Conservation (phyloP, 352 stramenopile species). For the Pythium phragmiticola region DNA sequence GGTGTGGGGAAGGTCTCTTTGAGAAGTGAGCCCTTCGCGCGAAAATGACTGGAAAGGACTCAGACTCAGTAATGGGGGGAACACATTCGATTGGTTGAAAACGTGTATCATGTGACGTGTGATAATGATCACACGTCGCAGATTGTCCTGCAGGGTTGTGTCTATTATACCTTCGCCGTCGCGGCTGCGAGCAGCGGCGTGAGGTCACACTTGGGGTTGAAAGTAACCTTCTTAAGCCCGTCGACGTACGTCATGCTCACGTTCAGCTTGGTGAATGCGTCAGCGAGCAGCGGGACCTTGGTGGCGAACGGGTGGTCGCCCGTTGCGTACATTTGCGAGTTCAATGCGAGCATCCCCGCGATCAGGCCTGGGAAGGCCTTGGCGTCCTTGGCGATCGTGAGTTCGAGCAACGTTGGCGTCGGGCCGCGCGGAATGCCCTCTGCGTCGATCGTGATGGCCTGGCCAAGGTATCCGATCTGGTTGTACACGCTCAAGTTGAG, state of each 20-base stretch:
- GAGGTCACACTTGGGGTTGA: slow-evolving; percentile 32
- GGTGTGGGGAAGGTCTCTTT: background rate
- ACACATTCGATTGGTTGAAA: background rate
- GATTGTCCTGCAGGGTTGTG: background rate
- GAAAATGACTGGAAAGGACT: background rate
- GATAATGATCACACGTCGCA: background rate
- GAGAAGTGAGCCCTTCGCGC: background rate
- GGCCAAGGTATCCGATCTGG: slow-evolving; percentile 17
- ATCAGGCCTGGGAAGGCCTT: slow-evolving; percentile 1
- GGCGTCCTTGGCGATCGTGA: slow-evolving; percentile 17
- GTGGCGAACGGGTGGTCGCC: slow-evolving; percentile 28
- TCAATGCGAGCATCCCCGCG: slow-evolving; percentile 2
- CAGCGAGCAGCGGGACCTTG: slow-evolving; percentile 19
- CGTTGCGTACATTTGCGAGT: slow-evolving; percentile 25
- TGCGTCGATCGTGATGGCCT: slow-evolving; percentile 11
- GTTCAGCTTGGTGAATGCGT: slow-evolving; percentile 30
- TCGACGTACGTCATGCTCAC: slow-evolving; percentile 32
- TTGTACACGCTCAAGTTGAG: slow-evolving; percentile 26
- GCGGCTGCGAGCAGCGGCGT: slow-evolving; percentile 2
- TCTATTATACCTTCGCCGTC: background rate
- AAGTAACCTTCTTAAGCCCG: slow-evolving; percentile 23
- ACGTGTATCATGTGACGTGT: background rate
- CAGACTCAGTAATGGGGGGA: background rate
- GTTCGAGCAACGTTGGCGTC: slow-evolving; percentile 5
- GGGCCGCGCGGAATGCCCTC: slow-evolving; percentile 15